Base-by-base conservation (phyloP, 1,139 yeast species). In the Yamadazyma oceani region DNA sequence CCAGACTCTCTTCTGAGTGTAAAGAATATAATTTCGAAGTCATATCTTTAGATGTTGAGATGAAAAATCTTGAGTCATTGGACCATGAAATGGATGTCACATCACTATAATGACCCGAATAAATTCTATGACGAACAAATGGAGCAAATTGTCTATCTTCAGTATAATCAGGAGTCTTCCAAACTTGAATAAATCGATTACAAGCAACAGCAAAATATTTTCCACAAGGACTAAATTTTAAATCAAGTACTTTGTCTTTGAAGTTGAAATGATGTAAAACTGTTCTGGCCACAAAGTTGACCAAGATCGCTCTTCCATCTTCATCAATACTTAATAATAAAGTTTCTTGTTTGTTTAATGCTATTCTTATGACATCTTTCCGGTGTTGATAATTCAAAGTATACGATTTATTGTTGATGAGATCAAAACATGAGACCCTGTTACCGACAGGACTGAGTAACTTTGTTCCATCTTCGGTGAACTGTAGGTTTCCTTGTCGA, bases 191-290 rank as follows among this genome's bases (percentile, higher is more conserved):
- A 43, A 85, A 84, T 50, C 95, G 69, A 5, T 87, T 90, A 27
- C 82, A 71, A 2, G 95, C 95, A 29, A 89, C 76, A 10, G 97
- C 97, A 64, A 94, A 89, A 54, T 80, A 78, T 34, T 71, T 73
- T 2, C 98, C 97, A 62, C 88, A 89, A 2, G 96, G 95, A 40
- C 96, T 82, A 60, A 92, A 92, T 53, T 82, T 78, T 31, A 92
- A 62, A 49, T 84, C 94, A 31, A 67, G 60, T 12, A 92, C 95
- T 35, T 62, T 66, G 23, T 85, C 95, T 55, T 85, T 87, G 66
- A 94, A 92, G 59, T 89, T 94, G 73, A 92, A 89, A 62, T 92
- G 95, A 60, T 92, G 96, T 44, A 92, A 69, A n/a, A 90, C 97
- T 1, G 88, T 84, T 48, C 95, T 75, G 26, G 95, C 76, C 28